Conservation (phyloP, 371 early-diverging fungal genomes). For the Nosema granulosis region DNA sequence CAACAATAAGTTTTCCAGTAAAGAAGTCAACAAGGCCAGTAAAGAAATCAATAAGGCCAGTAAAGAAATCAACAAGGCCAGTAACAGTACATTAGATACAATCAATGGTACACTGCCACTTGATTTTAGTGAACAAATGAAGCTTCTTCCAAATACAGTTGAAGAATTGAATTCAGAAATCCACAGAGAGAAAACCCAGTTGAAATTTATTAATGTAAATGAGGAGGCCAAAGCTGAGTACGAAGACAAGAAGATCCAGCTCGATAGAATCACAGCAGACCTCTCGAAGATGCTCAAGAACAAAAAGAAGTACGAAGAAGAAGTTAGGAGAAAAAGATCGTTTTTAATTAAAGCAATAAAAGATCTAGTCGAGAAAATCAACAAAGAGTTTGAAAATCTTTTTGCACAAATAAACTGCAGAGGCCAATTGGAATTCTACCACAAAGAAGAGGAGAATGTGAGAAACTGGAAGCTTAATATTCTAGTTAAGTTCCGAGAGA, state of each 20-base stretch:
- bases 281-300: not conserved
- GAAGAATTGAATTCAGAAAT: constrained; percentile 49
- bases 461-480: constrained; percentile 91
- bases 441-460: not conserved
- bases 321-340: not conserved
- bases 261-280: constrained; percentile 25
- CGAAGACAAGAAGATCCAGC: constrained; percentile 28
- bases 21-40: no score
- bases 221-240: constrained; percentile 30
- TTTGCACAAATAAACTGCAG: constrained; percentile 34
- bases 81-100: no score
- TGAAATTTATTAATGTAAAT: constrained; percentile 49
- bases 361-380: constrained; percentile 18
- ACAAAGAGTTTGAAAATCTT: constrained; percentile 41
- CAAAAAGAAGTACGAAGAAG: constrained; percentile 23
- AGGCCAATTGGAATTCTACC: not conserved
- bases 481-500: constrained; percentile 70
- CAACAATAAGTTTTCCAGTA: no score
- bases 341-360: not conserved
- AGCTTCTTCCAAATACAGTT: constrained; percentile 35
- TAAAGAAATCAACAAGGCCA: no score
- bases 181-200: constrained; percentile 19
- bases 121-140: constrained; percentile 19
- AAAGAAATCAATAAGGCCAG: no score
- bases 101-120: no score